Conservation (phyloP, 2,329 filamentous ascomycete genomes). For the Chaetothyriales sp. region DNA sequence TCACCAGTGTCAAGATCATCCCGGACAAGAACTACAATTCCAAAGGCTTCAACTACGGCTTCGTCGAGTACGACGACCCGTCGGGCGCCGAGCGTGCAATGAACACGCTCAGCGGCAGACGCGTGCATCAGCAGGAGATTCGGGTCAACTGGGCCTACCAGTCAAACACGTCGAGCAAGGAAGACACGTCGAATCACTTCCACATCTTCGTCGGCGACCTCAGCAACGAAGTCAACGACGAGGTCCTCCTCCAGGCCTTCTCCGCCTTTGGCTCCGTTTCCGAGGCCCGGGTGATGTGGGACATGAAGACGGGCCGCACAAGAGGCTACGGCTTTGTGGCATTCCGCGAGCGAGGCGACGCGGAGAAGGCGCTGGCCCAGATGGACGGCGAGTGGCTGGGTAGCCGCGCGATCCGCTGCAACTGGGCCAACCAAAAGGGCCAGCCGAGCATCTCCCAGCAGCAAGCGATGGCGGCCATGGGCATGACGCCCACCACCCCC, state of each 20-base stretch:
- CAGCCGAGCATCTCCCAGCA: constrained; percentile 97
- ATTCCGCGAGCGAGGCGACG: constrained; percentile 84
- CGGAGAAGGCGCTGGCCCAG: constrained; percentile 87
- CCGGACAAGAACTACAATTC: constrained; percentile 91
- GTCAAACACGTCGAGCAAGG: constrained; percentile 84
- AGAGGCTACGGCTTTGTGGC: constrained; percentile 96
- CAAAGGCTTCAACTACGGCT: constrained; percentile 98
- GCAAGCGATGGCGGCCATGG: constrained; percentile 92
- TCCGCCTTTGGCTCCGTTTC: constrained; percentile 91
- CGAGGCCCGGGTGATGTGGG: constrained; percentile 99
- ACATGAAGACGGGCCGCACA: constrained; percentile 98
- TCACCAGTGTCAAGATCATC: constrained; percentile 98
- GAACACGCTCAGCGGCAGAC: constrained; percentile 87
- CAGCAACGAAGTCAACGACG: constrained; percentile 97
- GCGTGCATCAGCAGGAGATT: constrained; percentile 95
- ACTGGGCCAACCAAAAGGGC: constrained; percentile 99
- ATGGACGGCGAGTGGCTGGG: constrained; percentile 99
- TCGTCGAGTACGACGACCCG: constrained; percentile 96
- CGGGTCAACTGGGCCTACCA: constrained; percentile 99
- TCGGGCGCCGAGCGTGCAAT: constrained; percentile 93
- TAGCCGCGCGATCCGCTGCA: constrained; percentile 94
- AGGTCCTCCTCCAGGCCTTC: constrained; percentile 84
- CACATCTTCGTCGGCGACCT: constrained; percentile 97
- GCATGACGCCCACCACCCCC: constrained; percentile 91
- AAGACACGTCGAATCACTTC: constrained; percentile 96